Evolutionary conservation across 306 rosid species (phyloP), one percentile per base, ranked within the genome.

Genomic region (Medicago arabica): DNA sequence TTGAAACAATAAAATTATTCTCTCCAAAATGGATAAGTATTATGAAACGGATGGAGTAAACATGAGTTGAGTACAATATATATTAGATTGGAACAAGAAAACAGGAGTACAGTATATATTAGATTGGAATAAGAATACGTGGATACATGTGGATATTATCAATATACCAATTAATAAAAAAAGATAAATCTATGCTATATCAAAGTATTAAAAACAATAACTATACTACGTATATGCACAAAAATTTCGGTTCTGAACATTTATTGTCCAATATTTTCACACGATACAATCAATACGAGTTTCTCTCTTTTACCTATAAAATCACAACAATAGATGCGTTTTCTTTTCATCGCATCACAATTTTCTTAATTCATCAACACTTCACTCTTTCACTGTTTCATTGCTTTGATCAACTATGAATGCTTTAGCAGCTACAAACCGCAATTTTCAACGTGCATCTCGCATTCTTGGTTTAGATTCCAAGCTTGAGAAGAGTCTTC

Each of bases 401-500:
- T 31, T 71, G 15, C 0, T 7, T 3, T 55, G 4, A 23, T 59
- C 76, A 80, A 43, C 84, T 44, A 91, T 91, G 93, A 88, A 91
- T n/a, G 90, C 93, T 65, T 82, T 91, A 15, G 83, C 87, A 3
- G 96, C 93, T 63, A 91, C 93, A 68, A 88, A 84, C 83, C 88
- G 92, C 62, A 91, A 91, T 72, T 91, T 91, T 25, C 81, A 44
- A 38, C 88, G 81, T 59, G 96, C 92, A 40, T 88, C 89, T 74
- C 86, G 89, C 49, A 81, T 91, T 71, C 90, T 91, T 38, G 92
- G 93, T n/a, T 79, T 91, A 74, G 93, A 91, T 71, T 75, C 87
- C 50, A 91, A 88, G 81, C 86, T 91, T 21, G 97, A 89, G 84
- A 87, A 75, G 70, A 91, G 92, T n/a, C 93, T 89, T 49, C 81